A percentile compares a stretch with the other conserved stretches of the same genome.
Conservation (phyloP, 2,329 filamentous ascomycete genomes). For the Balansia obtecta region DNA sequence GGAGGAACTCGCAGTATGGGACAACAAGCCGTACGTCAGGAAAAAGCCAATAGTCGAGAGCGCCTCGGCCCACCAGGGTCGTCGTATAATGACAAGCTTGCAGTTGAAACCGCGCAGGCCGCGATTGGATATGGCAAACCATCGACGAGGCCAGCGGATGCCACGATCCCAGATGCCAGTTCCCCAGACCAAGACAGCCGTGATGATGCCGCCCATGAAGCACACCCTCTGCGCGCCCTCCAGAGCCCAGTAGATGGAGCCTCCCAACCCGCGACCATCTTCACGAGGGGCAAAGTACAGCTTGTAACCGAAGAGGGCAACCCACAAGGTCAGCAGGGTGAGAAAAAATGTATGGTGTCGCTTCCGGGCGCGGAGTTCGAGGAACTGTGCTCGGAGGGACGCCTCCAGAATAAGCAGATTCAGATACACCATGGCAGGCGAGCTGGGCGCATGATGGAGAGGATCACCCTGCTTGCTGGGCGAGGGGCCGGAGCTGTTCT, state of each 20-base stretch:
- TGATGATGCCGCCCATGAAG: constrained; percentile 82
- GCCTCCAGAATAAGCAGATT: constrained; percentile 96
- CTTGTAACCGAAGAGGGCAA: constrained; percentile 73
- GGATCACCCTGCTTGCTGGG: constrained; percentile 50
- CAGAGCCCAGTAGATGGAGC: constrained; percentile 91
- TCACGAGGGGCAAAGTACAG: constrained; percentile 93
- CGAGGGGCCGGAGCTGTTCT: constrained; percentile 25
- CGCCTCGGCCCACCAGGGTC: constrained; percentile 69
- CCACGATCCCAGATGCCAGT: constrained; percentile 96
- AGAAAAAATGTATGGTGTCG: constrained; percentile 92
- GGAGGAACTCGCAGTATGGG: constrained; percentile 51
- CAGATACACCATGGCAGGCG: constrained; percentile 91
- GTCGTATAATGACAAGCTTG: constrained; percentile 82
- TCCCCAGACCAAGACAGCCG: constrained; percentile 76
- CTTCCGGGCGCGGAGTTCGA: constrained; percentile 75
- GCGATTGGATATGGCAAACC: constrained; percentile 80
- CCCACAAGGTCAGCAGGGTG: constrained; percentile 67
- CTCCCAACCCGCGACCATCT: constrained; percentile 81
- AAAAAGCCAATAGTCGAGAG: constrained; percentile 63
- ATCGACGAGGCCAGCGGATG: constrained; percentile 84
- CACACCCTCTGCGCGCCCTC: constrained; percentile 85
- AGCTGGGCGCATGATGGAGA: constrained; percentile 71
- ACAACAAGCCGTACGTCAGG: constrained; percentile 63
- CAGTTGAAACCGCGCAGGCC: constrained; percentile 88
- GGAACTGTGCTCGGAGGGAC: constrained; percentile 82